A percentile compares a stretch with the other conserved stretches of the same genome.
Conservation (phyloP, 2,329 filamentous ascomycete species). For the Fusarium mundagurra region DNA sequence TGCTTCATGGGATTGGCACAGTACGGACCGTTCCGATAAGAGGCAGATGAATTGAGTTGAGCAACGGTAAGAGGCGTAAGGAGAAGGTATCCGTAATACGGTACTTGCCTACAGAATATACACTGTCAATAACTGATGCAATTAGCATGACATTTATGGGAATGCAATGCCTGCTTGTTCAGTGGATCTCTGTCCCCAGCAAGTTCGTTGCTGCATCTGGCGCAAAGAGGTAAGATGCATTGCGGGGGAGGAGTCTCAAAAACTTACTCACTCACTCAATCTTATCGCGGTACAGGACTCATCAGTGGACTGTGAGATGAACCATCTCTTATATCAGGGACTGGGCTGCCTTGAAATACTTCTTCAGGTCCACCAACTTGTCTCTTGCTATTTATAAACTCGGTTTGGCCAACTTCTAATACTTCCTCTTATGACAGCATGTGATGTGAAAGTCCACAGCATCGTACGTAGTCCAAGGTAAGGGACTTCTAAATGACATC, state of each 20-base stretch:
- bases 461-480: background rate
- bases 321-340: fast-evolving
- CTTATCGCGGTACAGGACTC: background rate
- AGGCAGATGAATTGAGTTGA: conserved; percentile 1
- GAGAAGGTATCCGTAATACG: background rate
- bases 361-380: background rate
- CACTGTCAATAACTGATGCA: background rate
- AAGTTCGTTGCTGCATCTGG: background rate
- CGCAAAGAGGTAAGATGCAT: conserved; percentile 25
- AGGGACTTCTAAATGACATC: background rate
- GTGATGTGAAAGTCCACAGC: conserved; percentile 1
- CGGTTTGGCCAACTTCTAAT: too few species aligned
- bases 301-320: background rate
- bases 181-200: conserved; percentile 2
- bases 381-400: background rate
- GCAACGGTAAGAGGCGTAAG: background rate
- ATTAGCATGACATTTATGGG: background rate
- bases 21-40: conserved; percentile 10
- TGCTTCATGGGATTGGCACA: background rate
- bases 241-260: conserved; percentile 24
- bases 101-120: background rate
- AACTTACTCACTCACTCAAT: background rate
- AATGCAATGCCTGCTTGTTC: background rate
- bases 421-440: background rate
- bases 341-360: background rate